Base-by-base conservation (phyloP, 2,329 filamentous ascomycete species). In the Aspergillus aculeatinus region DNA sequence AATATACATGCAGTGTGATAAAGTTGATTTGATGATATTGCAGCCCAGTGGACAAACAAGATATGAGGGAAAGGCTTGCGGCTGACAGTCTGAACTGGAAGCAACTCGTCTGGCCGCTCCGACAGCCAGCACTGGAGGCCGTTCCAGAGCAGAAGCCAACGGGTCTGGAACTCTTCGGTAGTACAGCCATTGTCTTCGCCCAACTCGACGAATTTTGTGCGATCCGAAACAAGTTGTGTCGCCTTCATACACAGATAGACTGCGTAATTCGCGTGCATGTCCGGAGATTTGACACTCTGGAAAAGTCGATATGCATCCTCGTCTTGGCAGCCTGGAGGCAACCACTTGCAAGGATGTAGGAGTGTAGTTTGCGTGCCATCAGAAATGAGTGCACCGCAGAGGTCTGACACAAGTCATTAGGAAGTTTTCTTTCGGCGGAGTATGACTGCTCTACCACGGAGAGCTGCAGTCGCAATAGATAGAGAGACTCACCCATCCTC, bases 201-300 rank as follows among this genome's bases (percentile, higher is more conserved):
- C 1, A 83, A 72, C 63, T 84, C 82, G 3, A 78, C 64, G 62
- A 76, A 81, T 35, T 79, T 79, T 3, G 82, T 83, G 19, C 79
- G 79, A 55, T 80, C 76, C 9, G 80, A 77, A 12, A 83, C 73
- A 3, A 86, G 77, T 63, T 84, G 79, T 60, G 80, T 83, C 2
- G 80, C 79, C 58, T 78, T 79, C 4, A 83, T 80, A 54, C 79
- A 82, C 1, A 87, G 76, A 63, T 83, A 87, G 2, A 87, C 83
- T 7, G 84, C 79, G 63, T 83, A 84, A 64, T 87, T 87, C 33
- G 85, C 85, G 62, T 85, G 80, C 78, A 83, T 84, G 63, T 87
- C 85, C 5, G 81, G 76, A 47, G 73, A 72, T 4, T 70, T 65
- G 4, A 68, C 65, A 16, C 75, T 70, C 51, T 70, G 68, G 65